Evolutionary conservation across 2,329 filamentous ascomycete species (phyloP).

Genomic region (Colletotrichum ledebouriae): DNA sequence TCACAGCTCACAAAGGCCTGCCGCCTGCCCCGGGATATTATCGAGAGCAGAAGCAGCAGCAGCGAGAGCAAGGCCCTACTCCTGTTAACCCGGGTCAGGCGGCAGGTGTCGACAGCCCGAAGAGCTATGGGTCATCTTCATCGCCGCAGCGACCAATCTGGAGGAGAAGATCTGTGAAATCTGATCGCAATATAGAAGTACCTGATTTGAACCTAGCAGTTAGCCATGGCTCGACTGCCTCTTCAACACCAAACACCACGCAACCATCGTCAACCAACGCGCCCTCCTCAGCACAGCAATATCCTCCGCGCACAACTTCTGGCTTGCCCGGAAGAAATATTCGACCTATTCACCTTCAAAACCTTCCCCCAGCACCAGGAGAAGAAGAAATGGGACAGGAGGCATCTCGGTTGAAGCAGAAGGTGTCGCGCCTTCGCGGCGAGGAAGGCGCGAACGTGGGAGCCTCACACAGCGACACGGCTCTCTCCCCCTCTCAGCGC

Average conservation of each 20-base stretch:
- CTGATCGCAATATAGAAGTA: slow-evolving; percentile 61
- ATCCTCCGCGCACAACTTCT: slow-evolving; percentile 27
- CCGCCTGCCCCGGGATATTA: slow-evolving; percentile 34
- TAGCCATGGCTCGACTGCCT: slow-evolving; percentile 65
- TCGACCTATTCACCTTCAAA: slow-evolving; percentile 42
- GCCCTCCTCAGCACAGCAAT: slow-evolving; percentile 26
- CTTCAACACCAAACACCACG: slow-evolving; percentile 45
- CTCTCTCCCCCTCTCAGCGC: slow-evolving; percentile 48
- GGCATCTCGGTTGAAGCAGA: slow-evolving; percentile 50
- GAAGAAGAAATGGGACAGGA: slow-evolving; percentile 51
- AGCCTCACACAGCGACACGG: slow-evolving; percentile 38
- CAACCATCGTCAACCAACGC: slow-evolving; percentile 32
- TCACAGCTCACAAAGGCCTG: slow-evolving; percentile 38
- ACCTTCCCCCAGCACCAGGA: slow-evolving; percentile 13
- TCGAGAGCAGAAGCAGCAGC: neutral
- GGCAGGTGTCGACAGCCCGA: slow-evolving; percentile 38
- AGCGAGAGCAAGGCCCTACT: slow-evolving; percentile 17
- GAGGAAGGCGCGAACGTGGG: slow-evolving; percentile 30
- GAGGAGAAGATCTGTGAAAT: slow-evolving; percentile 65
- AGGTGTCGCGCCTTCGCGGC: slow-evolving; percentile 30
- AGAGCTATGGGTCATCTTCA: slow-evolving; percentile 44
- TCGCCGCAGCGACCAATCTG: slow-evolving; percentile 56
- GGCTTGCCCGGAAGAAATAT: slow-evolving; percentile 50
- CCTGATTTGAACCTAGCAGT: slow-evolving; percentile 62
- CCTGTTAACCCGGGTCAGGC: slow-evolving; percentile 24